These are phyloP conservation scores for Ustilago tritici DNA, from an alignment of 1,284 basidiomycete species.

Conservation along the genomic window DNA sequence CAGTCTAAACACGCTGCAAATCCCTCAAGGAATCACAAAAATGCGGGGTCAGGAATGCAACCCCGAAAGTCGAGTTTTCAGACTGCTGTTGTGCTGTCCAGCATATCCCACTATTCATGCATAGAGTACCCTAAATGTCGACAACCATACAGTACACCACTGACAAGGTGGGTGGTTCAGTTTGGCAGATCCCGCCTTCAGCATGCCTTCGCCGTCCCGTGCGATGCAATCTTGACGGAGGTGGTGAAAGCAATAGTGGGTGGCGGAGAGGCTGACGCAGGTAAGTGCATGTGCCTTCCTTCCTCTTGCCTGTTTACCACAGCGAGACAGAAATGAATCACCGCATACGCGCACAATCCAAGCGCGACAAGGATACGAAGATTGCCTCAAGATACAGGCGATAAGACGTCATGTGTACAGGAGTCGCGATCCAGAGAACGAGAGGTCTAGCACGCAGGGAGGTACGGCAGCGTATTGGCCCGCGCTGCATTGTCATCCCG, in stretches of 20 bases:
- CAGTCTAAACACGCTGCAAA: not conserved
- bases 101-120: not conserved
- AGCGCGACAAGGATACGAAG: no score
- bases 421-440: no score
- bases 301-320: not conserved
- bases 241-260: not conserved
- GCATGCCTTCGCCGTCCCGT: not conserved
- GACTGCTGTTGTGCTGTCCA: not conserved
- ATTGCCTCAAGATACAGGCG: no score
- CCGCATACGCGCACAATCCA: no score
- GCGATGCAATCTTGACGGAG: not conserved
- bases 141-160: not conserved
- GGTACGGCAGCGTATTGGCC: no score
- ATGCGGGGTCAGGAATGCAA: constrained; percentile 12
- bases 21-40: not conserved
- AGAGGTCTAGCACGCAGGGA: no score
- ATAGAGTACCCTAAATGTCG: constrained; percentile 8
- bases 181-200: not conserved
- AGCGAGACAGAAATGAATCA: not conserved
- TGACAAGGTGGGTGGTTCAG: not conserved
- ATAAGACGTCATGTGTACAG: no score
- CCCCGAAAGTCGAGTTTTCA: not conserved
- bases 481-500: no score
- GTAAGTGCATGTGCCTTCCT: constrained; percentile 11
- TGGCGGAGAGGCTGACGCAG: constrained; percentile 2